Percentiles rank a stretch among this genome's conserved stretches.
Conservation (phyloP, 257 asterid genomes). For the Linderniella brevidens region DNA sequence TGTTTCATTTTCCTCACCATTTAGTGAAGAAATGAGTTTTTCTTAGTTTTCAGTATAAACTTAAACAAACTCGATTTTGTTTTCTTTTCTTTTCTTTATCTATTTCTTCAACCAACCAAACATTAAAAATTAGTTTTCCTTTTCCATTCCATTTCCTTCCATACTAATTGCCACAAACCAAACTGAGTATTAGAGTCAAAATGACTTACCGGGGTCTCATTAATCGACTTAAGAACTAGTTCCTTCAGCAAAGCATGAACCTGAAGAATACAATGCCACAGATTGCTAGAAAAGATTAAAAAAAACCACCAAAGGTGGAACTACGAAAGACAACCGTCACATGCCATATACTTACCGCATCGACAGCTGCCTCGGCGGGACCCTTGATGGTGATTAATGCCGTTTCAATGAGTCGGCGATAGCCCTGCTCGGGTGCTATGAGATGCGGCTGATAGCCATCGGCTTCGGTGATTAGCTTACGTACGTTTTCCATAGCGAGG, state of each 20-base stretch:
- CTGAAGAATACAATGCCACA: constrained; percentile 18
- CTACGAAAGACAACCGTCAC: neutral
- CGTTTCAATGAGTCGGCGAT: constrained; percentile 62
- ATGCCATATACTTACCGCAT: constrained; percentile 30
- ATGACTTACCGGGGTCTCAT: constrained; percentile 33
- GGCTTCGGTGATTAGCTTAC: constrained; percentile 56
- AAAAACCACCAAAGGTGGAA: constrained; percentile 1
- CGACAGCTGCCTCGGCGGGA: constrained; percentile 70
- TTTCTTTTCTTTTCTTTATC: too few relatives aligned
- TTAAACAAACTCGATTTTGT: too few relatives aligned
- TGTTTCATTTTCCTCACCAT: too few relatives aligned
- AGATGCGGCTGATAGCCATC: constrained; percentile 82
- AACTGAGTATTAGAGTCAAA: neutral
- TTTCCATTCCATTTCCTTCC: too few relatives aligned
- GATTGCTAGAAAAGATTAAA: constrained; percentile 1
- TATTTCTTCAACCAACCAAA: too few relatives aligned
- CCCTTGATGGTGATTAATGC: constrained; percentile 53
- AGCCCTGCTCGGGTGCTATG: constrained; percentile 76
- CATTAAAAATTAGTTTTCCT: too few relatives aligned
- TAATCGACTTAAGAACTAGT: constrained; percentile 48
- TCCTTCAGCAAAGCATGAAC: constrained; percentile 65
- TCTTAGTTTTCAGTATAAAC: too few relatives aligned
- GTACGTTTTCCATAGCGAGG: constrained; percentile 58
- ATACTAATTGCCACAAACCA: too few relatives aligned
- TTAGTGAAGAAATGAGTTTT: too few relatives aligned